Evolutionary conservation across 148 eudicot genomes (phyloP).

Genomic region (Rhododendron mucronatum): DNA sequence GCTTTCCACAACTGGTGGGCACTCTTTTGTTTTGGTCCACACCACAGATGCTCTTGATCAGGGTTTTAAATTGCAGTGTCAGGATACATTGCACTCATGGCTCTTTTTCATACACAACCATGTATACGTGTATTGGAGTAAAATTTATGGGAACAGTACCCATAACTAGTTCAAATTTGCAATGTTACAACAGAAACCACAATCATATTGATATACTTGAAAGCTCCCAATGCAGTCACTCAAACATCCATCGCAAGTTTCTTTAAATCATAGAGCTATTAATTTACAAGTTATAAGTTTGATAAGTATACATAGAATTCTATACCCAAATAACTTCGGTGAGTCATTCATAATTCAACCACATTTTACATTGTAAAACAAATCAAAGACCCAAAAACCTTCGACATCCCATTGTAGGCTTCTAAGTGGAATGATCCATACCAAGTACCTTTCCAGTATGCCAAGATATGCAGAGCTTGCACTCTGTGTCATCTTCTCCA

Average conservation of each 20-base stretch:
- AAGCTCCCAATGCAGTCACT: background rate
- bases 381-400: background rate
- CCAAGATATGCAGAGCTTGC: conserved; percentile 91
- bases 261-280: background rate
- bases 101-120: background rate
- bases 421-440: background rate
- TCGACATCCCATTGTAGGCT: background rate
- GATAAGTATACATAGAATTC: background rate
- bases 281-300: background rate
- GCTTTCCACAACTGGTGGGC: background rate
- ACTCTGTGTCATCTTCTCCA: conserved; percentile 82
- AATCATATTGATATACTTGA: background rate
- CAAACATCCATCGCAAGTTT: background rate
- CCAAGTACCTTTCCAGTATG: conserved; percentile 81
- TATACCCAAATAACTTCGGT: background rate
- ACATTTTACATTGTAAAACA: background rate
- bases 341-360: background rate
- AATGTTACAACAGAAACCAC: background rate
- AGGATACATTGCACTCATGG: background rate
- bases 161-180: background rate
- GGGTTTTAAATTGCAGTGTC: background rate
- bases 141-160: background rate
- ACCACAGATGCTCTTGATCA: background rate
- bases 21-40: background rate
- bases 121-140: background rate